These are phyloP conservation scores for Trichoderma sp. DNA, from an alignment of 2,329 filamentous ascomycete species.

Conservation along the genomic window DNA sequence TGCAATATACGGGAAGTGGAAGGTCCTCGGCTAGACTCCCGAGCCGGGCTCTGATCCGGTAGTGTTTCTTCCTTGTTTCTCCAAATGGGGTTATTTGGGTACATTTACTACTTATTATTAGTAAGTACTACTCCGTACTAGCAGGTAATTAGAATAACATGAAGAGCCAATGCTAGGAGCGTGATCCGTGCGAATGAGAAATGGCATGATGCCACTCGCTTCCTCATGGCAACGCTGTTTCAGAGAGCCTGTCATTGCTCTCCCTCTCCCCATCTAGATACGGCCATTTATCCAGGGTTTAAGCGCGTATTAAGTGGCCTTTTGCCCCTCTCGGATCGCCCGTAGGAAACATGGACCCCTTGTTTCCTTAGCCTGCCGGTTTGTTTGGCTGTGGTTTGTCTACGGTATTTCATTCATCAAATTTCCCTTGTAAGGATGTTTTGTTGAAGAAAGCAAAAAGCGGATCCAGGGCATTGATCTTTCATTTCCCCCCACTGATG, in stretches of 20 bases:
- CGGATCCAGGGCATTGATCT: slow-evolving; percentile 9
- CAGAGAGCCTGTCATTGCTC: neutral
- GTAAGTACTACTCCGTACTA: neutral
- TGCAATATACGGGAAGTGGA: neutral
- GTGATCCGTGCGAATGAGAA: slow-evolving; percentile 2
- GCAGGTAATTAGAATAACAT: neutral
- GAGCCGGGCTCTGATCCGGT: neutral
- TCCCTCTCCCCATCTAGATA: neutral
- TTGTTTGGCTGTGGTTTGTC: neutral
- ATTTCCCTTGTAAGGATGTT: neutral
- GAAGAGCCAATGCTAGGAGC: neutral
- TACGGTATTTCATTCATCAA: neutral
- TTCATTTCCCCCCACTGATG: slow-evolving; percentile 7
- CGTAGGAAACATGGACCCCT: neutral
- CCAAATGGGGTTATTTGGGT: neutral
- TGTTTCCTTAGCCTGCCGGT: neutral
- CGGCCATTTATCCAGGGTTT: slow-evolving; percentile 4
- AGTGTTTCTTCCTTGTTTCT: neutral
- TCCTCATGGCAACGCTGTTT: slow-evolving; percentile 11
- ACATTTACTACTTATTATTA: too few relatives aligned
- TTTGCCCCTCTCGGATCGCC: neutral
- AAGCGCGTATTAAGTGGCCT: slow-evolving; percentile 4
- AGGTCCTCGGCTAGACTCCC: neutral
- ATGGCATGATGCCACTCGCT: slow-evolving; percentile 6
- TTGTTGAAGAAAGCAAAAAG: neutral